Base-by-base conservation (phyloP, 371 early-diverging fungal genomes). In the Basidiobolus heterosporus region DNA sequence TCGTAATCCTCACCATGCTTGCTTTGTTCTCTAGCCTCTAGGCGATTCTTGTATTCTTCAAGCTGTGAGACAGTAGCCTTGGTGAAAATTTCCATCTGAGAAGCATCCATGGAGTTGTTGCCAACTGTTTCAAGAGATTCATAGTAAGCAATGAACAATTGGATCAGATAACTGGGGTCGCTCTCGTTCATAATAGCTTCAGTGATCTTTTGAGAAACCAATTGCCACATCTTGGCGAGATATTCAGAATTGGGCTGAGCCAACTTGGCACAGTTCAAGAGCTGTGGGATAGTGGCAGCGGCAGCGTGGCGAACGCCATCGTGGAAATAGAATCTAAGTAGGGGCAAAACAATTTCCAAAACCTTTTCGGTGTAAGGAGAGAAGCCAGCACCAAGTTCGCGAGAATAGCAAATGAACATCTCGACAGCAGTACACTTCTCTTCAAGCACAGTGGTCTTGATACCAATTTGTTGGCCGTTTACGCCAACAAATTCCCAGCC, bases 371-470 rank as follows among this genome's bases (percentile, higher is more conserved):
- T 89, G 58, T 85, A 93, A 5, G 82, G 76, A 38, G 74, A 68
- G 69, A 96, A 98, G 18, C 80, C 83, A 22, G 80, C 74, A 39
- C 87, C 88, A 41, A 98, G 74, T 54, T 91, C 87, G 45, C 82
- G 72, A 14, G 92, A 91, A 56, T 95, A 98, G 57, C 85, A 87
- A 24, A 84, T 74, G 47, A 98, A 66, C 94, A 96, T 94, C 60
- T 96, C 96, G 19, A 96, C 82, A 19, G 98, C 96, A 17, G 89
- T 88, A 62, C 83, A 83, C 64, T 95, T 98, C 53, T 96, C 96
- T 59, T 98, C 97, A 48, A 98, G 64, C 9, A 82, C 74, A 13
- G 89, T 75, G 15, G 97, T 95, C 64, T 83, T 82, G 71, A 98
- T 91, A 45, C 91, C 94, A 50, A 98, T 76, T 58, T 83, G 86